These are phyloP conservation scores for Trichoderma gracile DNA, from an alignment of 2,329 filamentous ascomycete species.

Conservation along the genomic window DNA sequence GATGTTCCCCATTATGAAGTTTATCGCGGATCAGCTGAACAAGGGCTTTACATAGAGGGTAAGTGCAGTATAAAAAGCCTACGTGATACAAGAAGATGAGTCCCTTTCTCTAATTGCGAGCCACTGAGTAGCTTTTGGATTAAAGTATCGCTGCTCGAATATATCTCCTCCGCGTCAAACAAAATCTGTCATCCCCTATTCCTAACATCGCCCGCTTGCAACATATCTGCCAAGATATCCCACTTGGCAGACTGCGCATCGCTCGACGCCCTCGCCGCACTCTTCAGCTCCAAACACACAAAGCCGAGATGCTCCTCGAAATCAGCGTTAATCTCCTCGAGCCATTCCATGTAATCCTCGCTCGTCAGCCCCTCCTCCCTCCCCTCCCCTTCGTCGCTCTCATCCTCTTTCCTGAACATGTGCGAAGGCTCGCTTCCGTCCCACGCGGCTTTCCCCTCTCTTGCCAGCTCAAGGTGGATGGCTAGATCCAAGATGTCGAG, in stretches of 20 bases:
- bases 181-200: constrained; percentile 28
- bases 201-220: constrained; percentile 54
- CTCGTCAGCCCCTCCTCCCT: constrained; percentile 39
- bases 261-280: constrained; percentile 71
- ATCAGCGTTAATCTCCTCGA: constrained; percentile 60
- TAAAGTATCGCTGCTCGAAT: constrained; percentile 36
- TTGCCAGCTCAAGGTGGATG: constrained; percentile 66
- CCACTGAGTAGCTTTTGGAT: neutral
- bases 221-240: constrained; percentile 79
- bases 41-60: constrained; percentile 9
- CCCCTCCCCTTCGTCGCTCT: constrained; percentile 37
- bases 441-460: constrained; percentile 38
- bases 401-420: constrained; percentile 37
- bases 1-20: constrained; percentile 88
- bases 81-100: neutral
- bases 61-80: neutral
- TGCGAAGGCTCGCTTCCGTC: constrained; percentile 13
- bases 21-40: constrained; percentile 65
- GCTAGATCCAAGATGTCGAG: constrained; percentile 76
- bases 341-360: constrained; percentile 50
- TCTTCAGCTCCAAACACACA: constrained; percentile 69
- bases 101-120: neutral
- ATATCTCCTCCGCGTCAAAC: constrained; percentile 26
- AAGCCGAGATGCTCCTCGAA: constrained; percentile 70
- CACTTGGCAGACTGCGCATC: constrained; percentile 63